Evolutionary conservation across 345 rosid species (phyloP).

Genomic region (Rhizophora mangle): DNA sequence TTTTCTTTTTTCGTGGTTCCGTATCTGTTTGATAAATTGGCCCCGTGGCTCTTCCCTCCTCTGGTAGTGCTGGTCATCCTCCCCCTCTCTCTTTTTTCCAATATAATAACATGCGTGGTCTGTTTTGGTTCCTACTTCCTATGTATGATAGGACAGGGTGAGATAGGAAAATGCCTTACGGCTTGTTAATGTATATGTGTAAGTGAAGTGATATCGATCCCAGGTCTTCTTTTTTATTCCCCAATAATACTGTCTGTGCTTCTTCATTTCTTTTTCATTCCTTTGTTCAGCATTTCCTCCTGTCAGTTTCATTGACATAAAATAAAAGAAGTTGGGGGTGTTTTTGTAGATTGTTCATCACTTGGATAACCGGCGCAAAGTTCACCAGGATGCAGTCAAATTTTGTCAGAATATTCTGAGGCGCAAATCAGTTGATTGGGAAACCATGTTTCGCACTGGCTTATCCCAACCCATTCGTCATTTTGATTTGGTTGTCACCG

Average conservation of each 20-base stretch:
- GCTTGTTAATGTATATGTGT: no score
- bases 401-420: slow-evolving; percentile 64
- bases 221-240: no score
- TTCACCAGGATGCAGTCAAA: slow-evolving; percentile 63
- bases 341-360: slow-evolving; percentile 44
- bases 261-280: background rate
- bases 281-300: background rate
- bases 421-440: slow-evolving; percentile 67
- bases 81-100: background rate
- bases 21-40: slow-evolving; percentile 44
- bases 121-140: no score
- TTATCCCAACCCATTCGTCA: slow-evolving; percentile 48
- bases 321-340: background rate
- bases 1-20: background rate
- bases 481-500: slow-evolving; percentile 81
- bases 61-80: background rate
- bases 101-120: no score
- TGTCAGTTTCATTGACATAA: background rate
- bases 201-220: no score
- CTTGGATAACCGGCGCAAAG: slow-evolving; percentile 66
- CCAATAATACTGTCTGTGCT: no score
- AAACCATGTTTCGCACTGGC: slow-evolving; percentile 50
- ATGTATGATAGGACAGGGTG: no score
- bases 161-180: no score
- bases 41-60: background rate